Percentiles rank a stretch among this genome's conserved stretches.
These are phyloP conservation scores for Podaxis sp. DNA, from an alignment of 768 basidiomycete genomes.

Conservation along the genomic window DNA sequence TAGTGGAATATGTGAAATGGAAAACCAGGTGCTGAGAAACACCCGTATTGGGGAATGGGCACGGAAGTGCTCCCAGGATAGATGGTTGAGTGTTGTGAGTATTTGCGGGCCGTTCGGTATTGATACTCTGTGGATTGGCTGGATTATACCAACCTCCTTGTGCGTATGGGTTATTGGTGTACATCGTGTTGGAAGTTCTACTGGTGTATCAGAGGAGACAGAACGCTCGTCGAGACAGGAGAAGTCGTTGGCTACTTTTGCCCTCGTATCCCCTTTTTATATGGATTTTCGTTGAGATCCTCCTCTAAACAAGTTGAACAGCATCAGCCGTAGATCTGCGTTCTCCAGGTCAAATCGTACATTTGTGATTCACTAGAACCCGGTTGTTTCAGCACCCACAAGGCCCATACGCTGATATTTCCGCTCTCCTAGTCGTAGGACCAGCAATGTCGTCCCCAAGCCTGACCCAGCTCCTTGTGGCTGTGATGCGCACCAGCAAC, in stretches of 20 bases:
- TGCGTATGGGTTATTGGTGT: constrained; percentile 15
- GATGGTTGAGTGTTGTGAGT: constrained; percentile 11
- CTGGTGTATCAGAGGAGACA: not conserved
- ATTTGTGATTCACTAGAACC: not conserved
- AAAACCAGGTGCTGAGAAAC: constrained; percentile 28
- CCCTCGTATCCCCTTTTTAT: too few relatives aligned
- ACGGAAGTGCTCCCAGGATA: constrained; percentile 16
- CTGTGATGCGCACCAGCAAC: not conserved
- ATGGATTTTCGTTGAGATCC: too few relatives aligned
- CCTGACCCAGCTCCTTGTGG: not conserved
- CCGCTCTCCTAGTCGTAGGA: not conserved
- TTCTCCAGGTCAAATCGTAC: not conserved
- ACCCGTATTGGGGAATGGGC: not conserved
- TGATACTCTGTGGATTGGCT: constrained; percentile 14
- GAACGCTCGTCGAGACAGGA: not conserved
- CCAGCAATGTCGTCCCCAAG: not conserved
- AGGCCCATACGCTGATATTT: not conserved
- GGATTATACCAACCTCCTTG: constrained; percentile 15
- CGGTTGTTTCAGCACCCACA: not conserved
- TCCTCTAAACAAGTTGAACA: too few relatives aligned
- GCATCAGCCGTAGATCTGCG: not conserved
- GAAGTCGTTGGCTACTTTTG: not conserved
- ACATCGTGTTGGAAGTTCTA: constrained; percentile 6
- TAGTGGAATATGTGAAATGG: constrained; percentile 35
- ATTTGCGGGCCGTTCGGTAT: constrained; percentile 9